Evolutionary conservation across 257 asterid species (phyloP), one percentile per base, ranked within the genome.

Genomic region (Solanum habrochaites): DNA sequence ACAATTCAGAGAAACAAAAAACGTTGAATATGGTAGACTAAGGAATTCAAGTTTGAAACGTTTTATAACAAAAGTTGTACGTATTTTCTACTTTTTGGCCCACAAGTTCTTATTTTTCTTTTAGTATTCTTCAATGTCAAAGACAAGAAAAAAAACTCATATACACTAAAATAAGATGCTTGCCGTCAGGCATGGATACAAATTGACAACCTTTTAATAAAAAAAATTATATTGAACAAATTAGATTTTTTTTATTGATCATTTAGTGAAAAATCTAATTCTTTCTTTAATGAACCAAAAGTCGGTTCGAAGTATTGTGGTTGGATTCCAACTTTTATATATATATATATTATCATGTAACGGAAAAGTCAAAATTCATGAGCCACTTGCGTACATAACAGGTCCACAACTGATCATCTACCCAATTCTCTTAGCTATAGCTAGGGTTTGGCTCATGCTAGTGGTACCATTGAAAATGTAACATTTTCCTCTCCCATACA

Each of bases 11-110:
- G 87, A 43, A 13, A 74, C 27, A 25, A 23, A 49, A 71, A 11
- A 18, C 45, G 25, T 37, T 23, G 32, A 8, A 87, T 47, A 29
- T 47, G 25, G 25, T 23, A 13, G 47, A 40, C 21, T 45, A 3
- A 73, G 45, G 83, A 87, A 81, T 75, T 74, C 88, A 89, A 86
- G 85, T 88, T 89, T 90, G 89, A 89, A 86, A 89, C 89, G 92
- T 87, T 32, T 32, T 15, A 35, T 32, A 25, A 18, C 67, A 29
- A 29, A 78, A 80, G 40, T 80, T 18, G 27, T 80, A 16, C 67
- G 37, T 29, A 47, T 80, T 20, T 47, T 80, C 42, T 29, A 27
- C 18, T 18, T 18, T 47, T 16, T 16, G 42, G 4, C 27, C 84
- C 84, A 27, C 84, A 56, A 27, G 12, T 5, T 45, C 84, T 8